These are phyloP conservation scores for Tylopilus vinaceipallidus DNA, from an alignment of 768 basidiomycete species.

Conservation along the genomic window DNA sequence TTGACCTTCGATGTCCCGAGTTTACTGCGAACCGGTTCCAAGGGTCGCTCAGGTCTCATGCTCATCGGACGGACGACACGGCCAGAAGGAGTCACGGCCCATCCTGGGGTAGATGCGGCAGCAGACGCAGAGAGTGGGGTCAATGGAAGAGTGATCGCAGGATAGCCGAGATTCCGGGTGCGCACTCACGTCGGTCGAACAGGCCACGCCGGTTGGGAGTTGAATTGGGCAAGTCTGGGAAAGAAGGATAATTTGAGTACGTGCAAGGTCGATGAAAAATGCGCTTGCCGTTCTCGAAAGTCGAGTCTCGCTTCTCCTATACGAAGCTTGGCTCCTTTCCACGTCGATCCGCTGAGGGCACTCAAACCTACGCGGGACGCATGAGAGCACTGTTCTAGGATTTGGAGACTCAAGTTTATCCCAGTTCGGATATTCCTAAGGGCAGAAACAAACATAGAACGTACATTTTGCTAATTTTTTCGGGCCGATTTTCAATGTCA, in stretches of 20 bases:
- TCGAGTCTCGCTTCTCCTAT: constrained; percentile 84
- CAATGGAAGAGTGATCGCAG: constrained; percentile 63
- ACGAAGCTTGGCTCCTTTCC: constrained; percentile 84
- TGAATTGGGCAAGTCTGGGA: constrained; percentile 12
- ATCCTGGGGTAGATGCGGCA: constrained; percentile 55
- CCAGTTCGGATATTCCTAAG: background rate
- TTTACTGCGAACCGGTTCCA: constrained; percentile 32
- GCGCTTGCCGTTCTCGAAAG: constrained; percentile 54
- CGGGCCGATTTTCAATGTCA: constrained; percentile 65
- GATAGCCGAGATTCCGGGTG: constrained; percentile 36
- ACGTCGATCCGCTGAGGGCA: constrained; percentile 74
- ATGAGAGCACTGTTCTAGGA: constrained; percentile 1
- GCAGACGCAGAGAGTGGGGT: constrained; percentile 60
- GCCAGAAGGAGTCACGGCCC: constrained; percentile 68
- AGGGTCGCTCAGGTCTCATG: constrained; percentile 67
- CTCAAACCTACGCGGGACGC: constrained; percentile 57
- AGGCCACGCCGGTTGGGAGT: constrained; percentile 24
- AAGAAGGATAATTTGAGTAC: background rate
- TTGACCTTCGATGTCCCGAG: constrained; percentile 5
- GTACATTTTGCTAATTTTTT: constrained; percentile 64
- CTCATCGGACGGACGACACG: constrained; percentile 63
- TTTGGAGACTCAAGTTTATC: background rate
- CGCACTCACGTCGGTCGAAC: constrained; percentile 43
- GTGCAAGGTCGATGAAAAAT: background rate
- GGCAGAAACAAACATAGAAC: constrained; percentile 18